Percentiles rank a stretch among this genome's conserved stretches.
These are phyloP conservation scores for Scenedesmus sp. DNA, from an alignment of 163 green algal species.

Conservation along the genomic window DNA sequence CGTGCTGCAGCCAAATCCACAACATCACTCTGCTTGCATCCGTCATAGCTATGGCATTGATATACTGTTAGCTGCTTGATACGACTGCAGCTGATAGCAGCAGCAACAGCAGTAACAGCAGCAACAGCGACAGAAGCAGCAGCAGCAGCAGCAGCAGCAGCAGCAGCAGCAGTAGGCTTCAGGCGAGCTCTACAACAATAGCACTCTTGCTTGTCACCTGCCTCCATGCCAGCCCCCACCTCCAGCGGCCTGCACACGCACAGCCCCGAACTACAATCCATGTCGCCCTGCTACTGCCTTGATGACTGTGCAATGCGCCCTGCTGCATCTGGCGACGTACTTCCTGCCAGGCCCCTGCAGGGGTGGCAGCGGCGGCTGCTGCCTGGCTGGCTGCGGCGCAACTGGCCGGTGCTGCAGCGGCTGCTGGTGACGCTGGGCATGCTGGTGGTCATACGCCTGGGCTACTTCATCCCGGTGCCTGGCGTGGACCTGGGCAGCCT, in stretches of 20 bases:
- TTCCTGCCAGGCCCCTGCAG: background rate
- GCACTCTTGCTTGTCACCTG: background rate
- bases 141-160: background rate
- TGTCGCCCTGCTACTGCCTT: no score
- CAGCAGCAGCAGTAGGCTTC: background rate
- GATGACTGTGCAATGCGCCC: no score
- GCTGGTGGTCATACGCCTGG: slow-evolving; percentile 66
- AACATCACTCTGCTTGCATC: background rate
- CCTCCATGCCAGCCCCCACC: no score
- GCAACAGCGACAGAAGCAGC: background rate
- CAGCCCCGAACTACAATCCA: no score
- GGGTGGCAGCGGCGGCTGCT: slow-evolving; percentile 7
- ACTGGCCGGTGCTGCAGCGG: slow-evolving; percentile 58
- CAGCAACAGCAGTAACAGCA: background rate
- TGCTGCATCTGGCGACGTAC: no score
- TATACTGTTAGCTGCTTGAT: no score
- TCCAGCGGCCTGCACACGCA: background rate
- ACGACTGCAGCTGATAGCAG: background rate
- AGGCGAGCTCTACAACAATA: background rate
- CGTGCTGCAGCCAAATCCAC: no score
- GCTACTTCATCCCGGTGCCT: slow-evolving; percentile 72
- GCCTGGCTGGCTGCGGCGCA: slow-evolving; percentile 8
- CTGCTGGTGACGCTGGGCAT: slow-evolving; percentile 65
- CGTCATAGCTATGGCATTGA: no score
- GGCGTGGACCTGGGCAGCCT: slow-evolving; percentile 66